These are phyloP conservation scores for Fusarium sp. DNA, from an alignment of 2,329 filamentous ascomycete species.

Conservation along the genomic window DNA sequence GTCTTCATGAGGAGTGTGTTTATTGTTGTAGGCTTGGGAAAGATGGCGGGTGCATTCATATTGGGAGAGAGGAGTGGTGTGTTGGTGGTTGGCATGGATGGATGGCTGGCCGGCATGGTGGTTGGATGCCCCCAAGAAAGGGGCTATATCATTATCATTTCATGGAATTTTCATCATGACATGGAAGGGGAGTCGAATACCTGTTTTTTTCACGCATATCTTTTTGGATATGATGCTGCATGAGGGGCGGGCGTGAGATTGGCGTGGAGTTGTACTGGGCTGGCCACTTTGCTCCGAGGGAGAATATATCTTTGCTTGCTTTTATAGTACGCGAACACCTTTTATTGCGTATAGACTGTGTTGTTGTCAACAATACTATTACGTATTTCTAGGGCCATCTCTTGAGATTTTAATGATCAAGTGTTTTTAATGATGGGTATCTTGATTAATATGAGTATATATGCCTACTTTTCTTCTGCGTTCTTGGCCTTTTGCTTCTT, in stretches of 20 bases:
- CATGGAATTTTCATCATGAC: conserved; percentile 5
- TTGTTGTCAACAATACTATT: not conserved
- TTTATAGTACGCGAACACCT: not conserved
- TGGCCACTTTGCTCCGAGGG: conserved; percentile 1
- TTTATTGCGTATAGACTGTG: not conserved
- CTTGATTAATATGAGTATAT: conserved; percentile 1
- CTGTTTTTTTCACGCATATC: not conserved
- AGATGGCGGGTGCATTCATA: conserved; percentile 2
- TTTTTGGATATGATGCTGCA: conserved; percentile 8
- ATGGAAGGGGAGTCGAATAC: not conserved
- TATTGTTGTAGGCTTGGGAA: conserved; percentile 19
- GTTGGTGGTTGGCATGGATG: conserved; percentile 18
- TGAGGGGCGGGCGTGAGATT: not conserved
- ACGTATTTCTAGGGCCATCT: not conserved
- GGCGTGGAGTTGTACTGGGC: not conserved
- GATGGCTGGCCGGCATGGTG: not conserved
- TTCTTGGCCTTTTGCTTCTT: conserved; percentile 42
- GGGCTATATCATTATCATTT: conserved; percentile 22
- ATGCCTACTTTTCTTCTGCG: conserved; percentile 22
- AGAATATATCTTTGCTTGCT: not conserved
- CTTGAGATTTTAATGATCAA: not conserved
- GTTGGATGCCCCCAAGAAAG: not conserved
- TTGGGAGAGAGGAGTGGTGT: conserved; percentile 18
- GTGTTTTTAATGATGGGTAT: conserved; percentile 18
- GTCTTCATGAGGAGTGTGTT: conserved; percentile 2